Evolutionary conservation across 2,329 filamentous ascomycete species (phyloP).

Genomic region (Epichloe bromicola): DNA sequence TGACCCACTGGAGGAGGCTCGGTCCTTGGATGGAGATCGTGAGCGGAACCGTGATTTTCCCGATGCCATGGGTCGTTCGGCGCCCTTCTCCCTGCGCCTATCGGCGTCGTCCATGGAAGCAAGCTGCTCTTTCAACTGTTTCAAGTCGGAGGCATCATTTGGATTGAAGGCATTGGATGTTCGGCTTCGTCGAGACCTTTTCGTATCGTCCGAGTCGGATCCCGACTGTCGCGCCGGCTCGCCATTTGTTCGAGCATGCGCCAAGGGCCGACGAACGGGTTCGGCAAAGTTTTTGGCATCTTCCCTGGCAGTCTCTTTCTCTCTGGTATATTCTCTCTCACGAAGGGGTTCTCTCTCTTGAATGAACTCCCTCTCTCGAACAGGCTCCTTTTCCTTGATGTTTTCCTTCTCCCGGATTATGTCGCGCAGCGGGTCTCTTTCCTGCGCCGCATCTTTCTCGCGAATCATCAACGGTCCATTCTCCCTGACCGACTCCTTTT

Average conservation of each 20-base stretch:
- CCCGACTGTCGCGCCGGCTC: constrained; percentile 20
- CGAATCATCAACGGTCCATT: constrained; percentile 1
- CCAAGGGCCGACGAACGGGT: constrained; percentile 11
- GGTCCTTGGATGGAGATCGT: constrained; percentile 9
- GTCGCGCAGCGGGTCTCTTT: neutral
- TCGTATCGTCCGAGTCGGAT: constrained; percentile 30
- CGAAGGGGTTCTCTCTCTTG: constrained; percentile 15
- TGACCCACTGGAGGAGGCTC: constrained; percentile 5
- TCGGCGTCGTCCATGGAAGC: constrained; percentile 25
- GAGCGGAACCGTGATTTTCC: constrained; percentile 8
- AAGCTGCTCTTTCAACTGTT: constrained; percentile 36
- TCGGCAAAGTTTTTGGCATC: constrained; percentile 7
- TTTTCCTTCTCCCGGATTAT: constrained; percentile 4
- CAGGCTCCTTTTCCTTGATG: constrained; percentile 10
- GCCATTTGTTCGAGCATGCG: constrained; percentile 8
- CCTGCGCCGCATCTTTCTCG: neutral
- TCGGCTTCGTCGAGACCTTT: constrained; percentile 24
- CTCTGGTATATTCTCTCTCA: constrained; percentile 26
- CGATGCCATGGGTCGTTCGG: neutral
- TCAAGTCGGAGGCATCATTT: constrained; percentile 37
- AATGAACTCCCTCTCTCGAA: constrained; percentile 2
- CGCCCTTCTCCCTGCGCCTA: constrained; percentile 8
- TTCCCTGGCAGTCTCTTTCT: neutral
- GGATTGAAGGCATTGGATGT: constrained; percentile 35
- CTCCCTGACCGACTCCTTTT: neutral